Conservation (phyloP, 768 basidiomycete genomes). For the Phylloporus rhodoxanthus region DNA sequence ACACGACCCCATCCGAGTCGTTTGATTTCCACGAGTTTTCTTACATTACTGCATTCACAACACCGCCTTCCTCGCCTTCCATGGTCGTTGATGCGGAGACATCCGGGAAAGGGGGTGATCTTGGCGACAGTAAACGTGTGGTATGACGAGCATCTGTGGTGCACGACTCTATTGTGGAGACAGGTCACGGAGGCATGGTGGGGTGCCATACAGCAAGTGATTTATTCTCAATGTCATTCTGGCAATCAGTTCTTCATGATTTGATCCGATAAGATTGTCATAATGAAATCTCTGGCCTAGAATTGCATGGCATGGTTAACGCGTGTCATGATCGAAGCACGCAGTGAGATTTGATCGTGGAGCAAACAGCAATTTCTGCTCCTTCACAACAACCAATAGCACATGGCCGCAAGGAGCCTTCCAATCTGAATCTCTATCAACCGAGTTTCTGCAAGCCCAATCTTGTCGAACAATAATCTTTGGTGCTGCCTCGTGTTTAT, state of each 20-base stretch:
- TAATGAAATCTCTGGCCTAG: constrained; percentile 1
- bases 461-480: constrained; percentile 5
- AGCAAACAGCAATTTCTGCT: constrained; percentile 9
- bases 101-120: constrained; percentile 6
- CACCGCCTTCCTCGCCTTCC: constrained; percentile 27
- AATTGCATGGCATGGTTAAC: constrained; percentile 14
- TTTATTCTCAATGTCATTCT: constrained; percentile 13
- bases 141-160: constrained; percentile 8
- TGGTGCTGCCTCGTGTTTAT: constrained; percentile 22
- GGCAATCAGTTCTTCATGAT: constrained; percentile 20
- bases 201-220: neutral
- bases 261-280: constrained; percentile 19
- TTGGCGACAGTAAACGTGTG: constrained; percentile 9
- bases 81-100: constrained; percentile 6
- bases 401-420: constrained; percentile 18
- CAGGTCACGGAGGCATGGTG: constrained; percentile 4
- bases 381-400: constrained; percentile 1
- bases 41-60: constrained; percentile 28
- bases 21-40: constrained; percentile 30
- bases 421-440: constrained; percentile 5
- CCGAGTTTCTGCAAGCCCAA: neutral
- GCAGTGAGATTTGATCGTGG: neutral
- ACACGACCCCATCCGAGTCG: constrained; percentile 9
- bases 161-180: constrained; percentile 9
- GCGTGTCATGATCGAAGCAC: constrained; percentile 14